Evolutionary conservation across 106 monocot genomes (phyloP), one percentile per base, ranked within the genome.

Genomic region (Cymbidium sinense): DNA sequence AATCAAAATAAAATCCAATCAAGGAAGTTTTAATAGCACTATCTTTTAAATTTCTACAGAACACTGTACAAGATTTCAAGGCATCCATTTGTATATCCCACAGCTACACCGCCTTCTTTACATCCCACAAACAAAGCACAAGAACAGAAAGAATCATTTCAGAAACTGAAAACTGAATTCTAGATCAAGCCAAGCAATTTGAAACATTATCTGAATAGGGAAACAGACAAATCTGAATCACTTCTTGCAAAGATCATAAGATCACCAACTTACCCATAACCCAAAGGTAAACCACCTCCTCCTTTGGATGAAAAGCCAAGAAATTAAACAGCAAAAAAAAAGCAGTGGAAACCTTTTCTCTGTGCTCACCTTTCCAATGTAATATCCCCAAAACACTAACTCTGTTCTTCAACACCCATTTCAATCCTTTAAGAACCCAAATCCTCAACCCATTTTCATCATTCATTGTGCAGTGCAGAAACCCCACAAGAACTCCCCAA

Each of bases 181-280:
- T 3, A 21, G 1, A 69, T 65, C 54, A 37, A 58, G 54, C 52
- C 64, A 86, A 82, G 79, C 84, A 82, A 70, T 89, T 37, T 5
- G 84, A 79, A 77, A 89, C 25, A 44, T 80, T 29, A 25, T 64
- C 43, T 5, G 88, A 78, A 74, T 82, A 91, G 12, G 91, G 86
- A 75, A 88, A 83, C 76, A 86, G 47, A 78, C 86, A 86, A 41
- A 89, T 71, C 64, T 87, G 84, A 73, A 91, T 77, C 21, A 86
- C 50, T 62, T 69, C 75, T 75, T 71, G 13, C 76, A 19, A 25
- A 81, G 33, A 83, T 88, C 82, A 71, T 79, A 91, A 29, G 76
- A 47, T n/a, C 34, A 89, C 51, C 2, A 91, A 31, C 34, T 75
- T 85, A 43, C 83, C 83, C 13, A 41, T 31, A 44, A 79, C 41